These are phyloP conservation scores for Trametes cubensis DNA, from an alignment of 768 basidiomycete genomes.

Conservation along the genomic window DNA sequence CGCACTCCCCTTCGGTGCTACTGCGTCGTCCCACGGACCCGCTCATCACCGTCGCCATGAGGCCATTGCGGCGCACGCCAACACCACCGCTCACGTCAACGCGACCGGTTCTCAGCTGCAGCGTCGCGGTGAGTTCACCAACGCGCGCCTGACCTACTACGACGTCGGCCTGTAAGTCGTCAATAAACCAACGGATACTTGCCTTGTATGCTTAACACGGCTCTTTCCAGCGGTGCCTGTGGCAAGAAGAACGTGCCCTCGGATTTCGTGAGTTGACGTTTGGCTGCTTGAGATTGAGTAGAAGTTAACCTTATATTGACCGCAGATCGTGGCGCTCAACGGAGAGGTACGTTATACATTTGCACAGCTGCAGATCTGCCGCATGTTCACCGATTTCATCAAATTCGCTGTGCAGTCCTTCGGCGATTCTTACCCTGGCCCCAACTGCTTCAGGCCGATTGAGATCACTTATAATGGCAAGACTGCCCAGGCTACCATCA, in stretches of 20 bases:
- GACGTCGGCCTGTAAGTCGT: constrained; percentile 39
- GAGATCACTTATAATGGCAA: constrained; percentile 65
- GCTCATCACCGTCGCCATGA: constrained; percentile 33
- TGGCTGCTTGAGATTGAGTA: not conserved
- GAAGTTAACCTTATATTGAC: not conserved
- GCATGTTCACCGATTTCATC: constrained; percentile 3
- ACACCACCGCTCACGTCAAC: constrained; percentile 22
- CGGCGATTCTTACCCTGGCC: constrained; percentile 63
- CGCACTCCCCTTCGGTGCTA: constrained; percentile 29
- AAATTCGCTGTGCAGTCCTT: constrained; percentile 44
- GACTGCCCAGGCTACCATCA: constrained; percentile 56
- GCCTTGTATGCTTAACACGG: not conserved
- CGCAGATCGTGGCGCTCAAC: constrained; percentile 42
- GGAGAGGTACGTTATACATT: constrained; percentile 36
- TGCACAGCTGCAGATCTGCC: no score
- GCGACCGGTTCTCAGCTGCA: constrained; percentile 18
- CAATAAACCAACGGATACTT: not conserved
- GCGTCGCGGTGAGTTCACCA: constrained; percentile 27
- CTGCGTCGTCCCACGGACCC: constrained; percentile 20
- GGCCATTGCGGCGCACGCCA: constrained; percentile 31
- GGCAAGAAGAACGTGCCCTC: constrained; percentile 34
- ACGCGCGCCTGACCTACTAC: constrained; percentile 39
- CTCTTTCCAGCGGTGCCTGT: constrained; percentile 35
- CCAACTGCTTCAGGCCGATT: constrained; percentile 62
- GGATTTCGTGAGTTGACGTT: constrained; percentile 36